Base-by-base conservation (phyloP, 83 land plant genomes). In the Isoetes engelmannii region DNA sequence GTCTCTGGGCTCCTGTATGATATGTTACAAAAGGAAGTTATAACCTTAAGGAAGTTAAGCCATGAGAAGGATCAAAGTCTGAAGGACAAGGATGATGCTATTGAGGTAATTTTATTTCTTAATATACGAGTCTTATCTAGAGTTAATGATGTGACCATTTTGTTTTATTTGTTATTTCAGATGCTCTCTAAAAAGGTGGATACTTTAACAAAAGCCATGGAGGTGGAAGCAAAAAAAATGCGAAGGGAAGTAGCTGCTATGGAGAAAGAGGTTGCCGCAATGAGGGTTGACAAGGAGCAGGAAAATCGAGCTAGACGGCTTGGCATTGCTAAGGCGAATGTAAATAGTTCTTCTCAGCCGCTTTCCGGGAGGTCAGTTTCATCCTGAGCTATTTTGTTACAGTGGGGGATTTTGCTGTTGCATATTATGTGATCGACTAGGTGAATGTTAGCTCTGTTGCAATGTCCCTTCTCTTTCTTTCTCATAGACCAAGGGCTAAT, bases 251-350 rank as follows among this genome's bases (percentile, higher is more conserved):
- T 86, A n/a, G 84, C 86, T 66, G 79, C 84, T 4, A 76, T 79
- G 83, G 92, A 83, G 60, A 88, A 88, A 64, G 92, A 88, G 72
- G 75, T 88, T 19, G 76, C 84, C 47, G 76, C 89, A 10, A 75
- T 86, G 70, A 82, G 88, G 0, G 45, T 66, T 9, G 80, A 81
- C 41, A 84, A 80, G 68, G 87, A 87, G 54, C 83, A 82, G 0
- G 90, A 84, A 44, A 71, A 61, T 42, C 75, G 82, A 75, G 70
- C 84, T 53, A 63, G 74, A 56, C 79, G 89, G 6, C 43, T 60
- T 63, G 68, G 75, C 45, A 79, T 44, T 63, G 55, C 92, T 28
- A 86, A 77, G 76, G 86, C 73, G 60, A 72, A 79, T 53, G 74
- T 74, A 13, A 73, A 10, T 54, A 77, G 76, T 56, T 71, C 56